Conservation (phyloP, 2,329 filamentous ascomycete genomes). For the Nemania diffusa region DNA sequence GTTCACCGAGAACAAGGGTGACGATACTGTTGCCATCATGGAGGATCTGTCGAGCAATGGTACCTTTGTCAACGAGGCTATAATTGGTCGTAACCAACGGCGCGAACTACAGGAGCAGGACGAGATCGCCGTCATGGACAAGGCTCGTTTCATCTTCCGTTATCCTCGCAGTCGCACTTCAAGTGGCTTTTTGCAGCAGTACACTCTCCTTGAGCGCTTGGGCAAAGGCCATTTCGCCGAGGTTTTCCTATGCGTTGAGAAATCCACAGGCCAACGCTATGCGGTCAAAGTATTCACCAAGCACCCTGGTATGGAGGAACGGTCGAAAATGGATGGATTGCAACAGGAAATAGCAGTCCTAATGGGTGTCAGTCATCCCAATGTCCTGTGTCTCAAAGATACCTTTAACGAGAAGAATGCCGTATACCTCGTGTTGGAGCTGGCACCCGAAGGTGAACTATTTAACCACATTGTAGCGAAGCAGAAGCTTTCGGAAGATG, state of each 20-base stretch:
- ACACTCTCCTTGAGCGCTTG: constrained; percentile 83
- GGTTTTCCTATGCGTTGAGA: constrained; percentile 91
- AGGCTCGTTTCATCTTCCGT: constrained; percentile 88
- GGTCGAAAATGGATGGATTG: constrained; percentile 83
- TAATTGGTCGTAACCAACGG: constrained; percentile 91
- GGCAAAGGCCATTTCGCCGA: constrained; percentile 97
- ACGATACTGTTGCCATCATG: constrained; percentile 75
- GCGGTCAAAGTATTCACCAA: constrained; percentile 97
- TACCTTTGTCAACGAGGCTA: constrained; percentile 92
- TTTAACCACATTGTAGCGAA: constrained; percentile 96
- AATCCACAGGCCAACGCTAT: constrained; percentile 80
- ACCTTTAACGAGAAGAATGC: constrained; percentile 92
- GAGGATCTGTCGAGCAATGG: constrained; percentile 97
- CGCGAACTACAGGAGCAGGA: constrained; percentile 90
- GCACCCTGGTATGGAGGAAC: constrained; percentile 81
- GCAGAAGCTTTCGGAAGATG: constrained; percentile 84
- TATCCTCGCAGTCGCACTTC: constrained; percentile 82
- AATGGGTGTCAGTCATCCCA: constrained; percentile 96
- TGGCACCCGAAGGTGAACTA: constrained; percentile 91
- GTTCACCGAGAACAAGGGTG: constrained; percentile 69
- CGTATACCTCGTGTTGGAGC: constrained; percentile 89
- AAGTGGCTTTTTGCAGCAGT: constrained; percentile 86
- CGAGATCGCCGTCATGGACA: constrained; percentile 86
- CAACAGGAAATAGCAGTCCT: constrained; percentile 97
- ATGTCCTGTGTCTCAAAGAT: constrained; percentile 91